Base-by-base conservation (phyloP, 116 monocot species). In the Posidonia oceanica region DNA sequence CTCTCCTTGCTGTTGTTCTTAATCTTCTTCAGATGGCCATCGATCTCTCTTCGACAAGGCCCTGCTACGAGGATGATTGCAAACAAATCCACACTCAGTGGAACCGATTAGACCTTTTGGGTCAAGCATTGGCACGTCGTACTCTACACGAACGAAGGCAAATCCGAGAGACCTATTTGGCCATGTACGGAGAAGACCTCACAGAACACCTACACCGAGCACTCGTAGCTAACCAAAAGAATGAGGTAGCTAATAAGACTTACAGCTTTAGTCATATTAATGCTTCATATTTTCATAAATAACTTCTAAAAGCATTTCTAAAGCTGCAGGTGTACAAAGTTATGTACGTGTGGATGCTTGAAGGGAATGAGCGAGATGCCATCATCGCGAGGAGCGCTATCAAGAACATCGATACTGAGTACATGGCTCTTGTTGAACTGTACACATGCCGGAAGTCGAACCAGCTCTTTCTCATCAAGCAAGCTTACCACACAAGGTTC, bases 311-410 rank as follows among this genome's bases (percentile, higher is more conserved):
- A 10, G 7, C 7, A 48, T 69, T 57, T 41, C 39, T 66, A 12
- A 40, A 51, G n/a, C 20, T 67, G 29, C 64, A 81, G 84, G 54
- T 81, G 54, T 71, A 39, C 56, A 63, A 59, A 7, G 58, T 75
- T 21, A 52, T 92, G 67, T 79, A 77, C 73, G 15, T 88, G 69
- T 88, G 93, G 88, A 84, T 88, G 84, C 82, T 86, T 10, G 81
- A 86, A 59, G 78, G 78, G 0, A 65, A 78, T 14, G 84, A 84
- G 55, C 68, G 88, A 14, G 87, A 89, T 38, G 93, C 87, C 2
- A 37, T 80, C 51, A 68, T 86, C 20, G 93, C 84, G 4, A 61
- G 77, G 40, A 74, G 75, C 3, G 86, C 86, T 7, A 14, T 83
- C 7, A 79, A 77, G 23, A 3, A 63, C 59, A 68, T 67, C 15